Base-by-base conservation (phyloP, 176 grass and related monocot genomes). In the Luzula sylvatica region DNA sequence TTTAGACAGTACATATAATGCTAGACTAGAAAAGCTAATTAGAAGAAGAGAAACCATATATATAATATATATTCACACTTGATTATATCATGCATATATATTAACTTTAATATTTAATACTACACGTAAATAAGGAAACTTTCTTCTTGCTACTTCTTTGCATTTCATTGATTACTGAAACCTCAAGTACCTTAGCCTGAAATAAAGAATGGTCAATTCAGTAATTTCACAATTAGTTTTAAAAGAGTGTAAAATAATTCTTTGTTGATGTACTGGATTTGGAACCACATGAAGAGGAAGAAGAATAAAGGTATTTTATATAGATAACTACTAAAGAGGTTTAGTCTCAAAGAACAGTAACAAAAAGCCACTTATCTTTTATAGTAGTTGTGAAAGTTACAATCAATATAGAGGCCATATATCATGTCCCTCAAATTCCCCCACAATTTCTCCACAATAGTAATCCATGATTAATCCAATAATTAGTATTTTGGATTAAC, bases 181-280 rank as follows among this genome's bases (percentile, higher is more conserved):
- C n/a, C 82, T 83, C 43, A 17, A 38, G 75, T 73, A 61, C 79
- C 62, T 79, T 35, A 53, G 32, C 79, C 79, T 88, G 85, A 38
- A 76, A 75, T 4, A 83, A 69, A 65, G 44, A 76, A 65, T 7
- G 13, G 54, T 18, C 11, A 14, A 24, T 29, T 35, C 30, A 49
- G 17, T 49, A 38, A 15, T 49, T 49, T 30, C 30, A 14, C 15
- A 49, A 32, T 50, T 22, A 18, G 3, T 20, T 20, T 11, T 32
- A 9, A 35, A 9, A 35, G 30, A 35, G 30, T 35, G 9, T 9
- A 18, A 35, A 18, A 35, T 4, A 35, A 43, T 24, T 60, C 38
- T 8, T 43, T 60, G 32, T 45, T 61, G 39, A 25, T 45, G 12
- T 12, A 43, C 39, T n/a, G n/a, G 43, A 43, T n/a, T 50, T 32